A percentile compares a stretch with the other conserved stretches of the same genome.
phyloP scores from a whole-genome alignment of 768 basidiomycete genomes.

The Solioccasus polychromus region DNA sequence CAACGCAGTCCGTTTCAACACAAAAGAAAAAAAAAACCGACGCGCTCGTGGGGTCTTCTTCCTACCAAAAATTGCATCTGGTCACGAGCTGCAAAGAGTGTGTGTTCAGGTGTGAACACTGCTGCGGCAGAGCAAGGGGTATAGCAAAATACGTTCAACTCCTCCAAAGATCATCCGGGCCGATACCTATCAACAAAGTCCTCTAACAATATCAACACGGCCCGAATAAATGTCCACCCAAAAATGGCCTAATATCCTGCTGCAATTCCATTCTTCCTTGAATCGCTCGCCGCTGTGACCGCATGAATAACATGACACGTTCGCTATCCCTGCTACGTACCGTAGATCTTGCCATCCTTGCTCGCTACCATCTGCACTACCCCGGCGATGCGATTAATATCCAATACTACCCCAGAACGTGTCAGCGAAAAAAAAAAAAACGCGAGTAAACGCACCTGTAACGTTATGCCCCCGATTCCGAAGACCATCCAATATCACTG shows the following conservation, averaged over 20 bases:
- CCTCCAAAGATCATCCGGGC: constrained; percentile 4
- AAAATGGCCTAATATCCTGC: constrained; percentile 61
- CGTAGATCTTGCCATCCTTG: constrained; percentile 55
- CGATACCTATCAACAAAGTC: too few relatives aligned
- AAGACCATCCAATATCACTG: constrained; percentile 54
- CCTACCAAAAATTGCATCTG: too few relatives aligned
- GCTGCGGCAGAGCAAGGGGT: too few relatives aligned
- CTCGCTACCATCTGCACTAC: constrained; percentile 67
- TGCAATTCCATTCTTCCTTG: constrained; percentile 89
- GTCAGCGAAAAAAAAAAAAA: not conserved
- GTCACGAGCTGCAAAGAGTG: too few relatives aligned
- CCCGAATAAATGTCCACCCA: too few relatives aligned
- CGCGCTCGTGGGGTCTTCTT: too few relatives aligned
- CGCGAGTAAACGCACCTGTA: constrained; percentile 43
- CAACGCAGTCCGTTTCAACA: too few relatives aligned
- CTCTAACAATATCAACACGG: too few relatives aligned
- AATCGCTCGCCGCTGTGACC: constrained; percentile 77
- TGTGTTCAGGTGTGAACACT: too few relatives aligned
- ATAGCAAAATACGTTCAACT: too few relatives aligned
- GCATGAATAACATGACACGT: not conserved
- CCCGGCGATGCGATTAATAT: constrained; percentile 71
- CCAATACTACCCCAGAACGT: constrained; percentile 40
- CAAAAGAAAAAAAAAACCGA: too few relatives aligned
- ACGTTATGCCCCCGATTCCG: constrained; percentile 67
- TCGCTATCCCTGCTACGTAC: constrained; percentile 42